Evolutionary conservation across 169 alveolate genomes (phyloP), one percentile per base, ranked within the genome.

Genomic region (Eimeria sp.): DNA sequence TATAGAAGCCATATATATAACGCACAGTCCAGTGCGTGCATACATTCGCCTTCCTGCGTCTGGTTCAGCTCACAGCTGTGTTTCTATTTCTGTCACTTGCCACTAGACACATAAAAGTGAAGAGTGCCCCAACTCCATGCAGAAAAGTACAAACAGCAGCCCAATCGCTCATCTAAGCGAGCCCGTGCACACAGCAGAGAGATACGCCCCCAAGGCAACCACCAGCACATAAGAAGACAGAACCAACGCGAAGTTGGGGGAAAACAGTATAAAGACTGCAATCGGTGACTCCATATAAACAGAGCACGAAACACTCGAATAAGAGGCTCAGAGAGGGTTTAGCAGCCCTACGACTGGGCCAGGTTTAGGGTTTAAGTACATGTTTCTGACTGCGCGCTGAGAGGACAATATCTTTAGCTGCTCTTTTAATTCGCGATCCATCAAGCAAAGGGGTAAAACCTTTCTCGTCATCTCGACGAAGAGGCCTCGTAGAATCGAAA

Each of bases 391-490:
- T 86, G n/a, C 93, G 93, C 4, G 93, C 93, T 40, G 93, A 86
- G 4, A 86, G 93, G 18, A 86, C 80, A 63, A 86, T 86, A 20
- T 86, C 93, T 86, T 63, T 57, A 0, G 93, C 93, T 16, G 93
- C 93, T 61, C 63, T 57, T 20, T 61, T 76, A 0, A 92, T 57
- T 1, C 96, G 43, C 10, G 88, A 65, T 58, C 96, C 96, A 30
- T 92, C 96, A 18, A 61, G 83, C 22, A 92, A 34, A 61, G 96
- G 96, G 4, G 96, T 92, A 89, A 92, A 92, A 5, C 96, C 91
- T 16, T 63, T 84, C 92, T 92, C 96, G 54, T 92, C 96, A 30
- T 92, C 96, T n/a, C 96, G 47, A 7, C 92, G 80, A 2, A 92
- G 34, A n/a, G 92, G 96, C 92, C 96, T 80, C 57, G 88, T 65